phyloP scores from a whole-genome alignment of 148 eudicot species.

The Persicaria tinctoria region DNA sequence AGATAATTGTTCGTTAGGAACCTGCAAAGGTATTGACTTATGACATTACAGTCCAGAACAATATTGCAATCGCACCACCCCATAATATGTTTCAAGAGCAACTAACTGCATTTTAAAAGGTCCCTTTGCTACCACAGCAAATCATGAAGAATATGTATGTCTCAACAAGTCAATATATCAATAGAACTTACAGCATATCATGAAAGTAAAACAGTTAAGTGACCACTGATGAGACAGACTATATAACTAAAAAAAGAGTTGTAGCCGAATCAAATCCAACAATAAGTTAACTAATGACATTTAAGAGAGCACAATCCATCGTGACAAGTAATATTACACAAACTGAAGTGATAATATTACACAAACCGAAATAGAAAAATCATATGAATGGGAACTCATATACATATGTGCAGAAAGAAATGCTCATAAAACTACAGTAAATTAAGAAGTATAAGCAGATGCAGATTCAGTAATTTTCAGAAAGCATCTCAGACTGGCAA shows the following conservation, averaged over 20 bases:
- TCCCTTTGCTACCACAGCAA: not conserved
- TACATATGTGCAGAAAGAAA: not conserved
- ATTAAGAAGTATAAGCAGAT: not conserved
- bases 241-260: not conserved
- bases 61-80: not conserved
- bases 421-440: not conserved
- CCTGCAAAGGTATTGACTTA: conserved; percentile 30
- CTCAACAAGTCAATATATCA: not conserved
- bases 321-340: not conserved
- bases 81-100: not conserved
- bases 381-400: not conserved
- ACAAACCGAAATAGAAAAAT: not conserved
- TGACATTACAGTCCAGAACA: not conserved
- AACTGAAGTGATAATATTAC: not conserved
- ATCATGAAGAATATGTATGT: not conserved
- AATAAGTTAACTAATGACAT: not conserved
- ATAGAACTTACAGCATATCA: not conserved
- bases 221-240: not conserved
- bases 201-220: not conserved
- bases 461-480: not conserved
- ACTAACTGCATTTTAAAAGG: not conserved
- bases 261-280: not conserved
- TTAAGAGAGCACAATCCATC: not conserved
- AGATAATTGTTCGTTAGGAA: conserved; percentile 91
- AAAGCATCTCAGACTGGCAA: not conserved